phyloP scores from a whole-genome alignment of 2,329 filamentous ascomycete species.

The Sphaerulina populicola region DNA sequence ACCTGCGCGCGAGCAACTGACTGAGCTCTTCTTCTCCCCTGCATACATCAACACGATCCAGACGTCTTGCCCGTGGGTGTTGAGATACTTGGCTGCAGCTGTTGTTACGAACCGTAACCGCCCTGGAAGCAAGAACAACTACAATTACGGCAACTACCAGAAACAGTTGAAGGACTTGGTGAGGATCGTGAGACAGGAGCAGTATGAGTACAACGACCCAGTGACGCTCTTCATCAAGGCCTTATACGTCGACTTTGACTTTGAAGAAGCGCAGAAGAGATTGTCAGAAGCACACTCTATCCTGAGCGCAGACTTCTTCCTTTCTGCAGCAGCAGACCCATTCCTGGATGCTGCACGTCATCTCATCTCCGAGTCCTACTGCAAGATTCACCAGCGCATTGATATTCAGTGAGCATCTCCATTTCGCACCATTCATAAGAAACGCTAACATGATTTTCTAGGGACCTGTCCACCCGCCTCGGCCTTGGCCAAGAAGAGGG shows the following conservation, averaged over 20 bases:
- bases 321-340: conserved; percentile 69
- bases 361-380: conserved; percentile 97
- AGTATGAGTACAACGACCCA: conserved; percentile 94
- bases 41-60: conserved; percentile 99
- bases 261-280: conserved; percentile 89
- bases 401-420: conserved; percentile 65
- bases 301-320: conserved; percentile 89
- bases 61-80: conserved; percentile 91
- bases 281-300: conserved; percentile 83
- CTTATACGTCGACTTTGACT: conserved; percentile 92
- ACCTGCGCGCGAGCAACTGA: conserved; percentile 75
- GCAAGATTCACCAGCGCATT: conserved; percentile 98
- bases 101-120: conserved; percentile 75
- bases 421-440: not conserved
- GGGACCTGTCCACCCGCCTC: conserved; percentile 81
- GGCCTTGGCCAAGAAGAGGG: conserved; percentile 89
- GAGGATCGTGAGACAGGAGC: conserved; percentile 90
- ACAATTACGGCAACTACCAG: conserved; percentile 94
- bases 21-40: conserved; percentile 94
- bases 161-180: conserved; percentile 98
- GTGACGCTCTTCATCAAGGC: conserved; percentile 95
- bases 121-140: conserved; percentile 82
- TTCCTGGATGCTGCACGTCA: conserved; percentile 94
- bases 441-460: conserved; percentile 29
- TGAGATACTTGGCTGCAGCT: conserved; percentile 86